These are phyloP conservation scores for Quercus lobata DNA, from an alignment of 331 rosid species.

Conservation along the genomic window DNA sequence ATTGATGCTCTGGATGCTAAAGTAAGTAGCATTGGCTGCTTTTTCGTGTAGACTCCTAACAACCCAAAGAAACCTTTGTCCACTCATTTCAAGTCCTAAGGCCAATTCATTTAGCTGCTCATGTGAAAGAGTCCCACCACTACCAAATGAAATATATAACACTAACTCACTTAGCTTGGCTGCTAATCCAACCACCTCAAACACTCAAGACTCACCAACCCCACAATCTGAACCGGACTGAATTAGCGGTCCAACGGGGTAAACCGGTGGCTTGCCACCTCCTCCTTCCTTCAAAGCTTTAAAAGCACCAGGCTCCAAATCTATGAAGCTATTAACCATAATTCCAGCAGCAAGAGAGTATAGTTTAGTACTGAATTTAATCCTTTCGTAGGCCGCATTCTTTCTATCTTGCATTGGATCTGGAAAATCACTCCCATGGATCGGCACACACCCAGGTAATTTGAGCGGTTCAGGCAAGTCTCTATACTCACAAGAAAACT, in stretches of 20 bases:
- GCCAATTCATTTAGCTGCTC: constrained; percentile 27
- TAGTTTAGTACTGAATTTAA: neutral
- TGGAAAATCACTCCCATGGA: constrained; percentile 23
- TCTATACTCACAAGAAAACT: constrained; percentile 27
- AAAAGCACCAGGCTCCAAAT: constrained; percentile 23
- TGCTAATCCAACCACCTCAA: neutral
- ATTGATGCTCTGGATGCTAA: no score
- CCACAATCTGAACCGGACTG: neutral
- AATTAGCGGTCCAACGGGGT: constrained; percentile 20
- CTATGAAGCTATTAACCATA: constrained; percentile 30
- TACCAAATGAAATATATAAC: neutral
- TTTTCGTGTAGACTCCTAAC: constrained; percentile 16
- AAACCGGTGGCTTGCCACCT: constrained; percentile 13
- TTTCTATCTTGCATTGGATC: constrained; percentile 14
- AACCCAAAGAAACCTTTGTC: constrained; percentile 28
- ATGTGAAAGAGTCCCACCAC: constrained; percentile 37
- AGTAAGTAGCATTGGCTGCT: no score
- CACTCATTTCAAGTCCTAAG: constrained; percentile 27
- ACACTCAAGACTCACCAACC: neutral
- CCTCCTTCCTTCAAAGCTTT: constrained; percentile 2
- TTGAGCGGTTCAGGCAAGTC: constrained; percentile 22
- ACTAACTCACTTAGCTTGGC: neutral
- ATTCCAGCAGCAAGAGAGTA: constrained; percentile 22
- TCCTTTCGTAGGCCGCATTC: constrained; percentile 6
- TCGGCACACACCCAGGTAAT: constrained; percentile 42